Base-by-base conservation (phyloP, 2,329 filamentous ascomycete genomes). In the Scytalidium sp. region DNA sequence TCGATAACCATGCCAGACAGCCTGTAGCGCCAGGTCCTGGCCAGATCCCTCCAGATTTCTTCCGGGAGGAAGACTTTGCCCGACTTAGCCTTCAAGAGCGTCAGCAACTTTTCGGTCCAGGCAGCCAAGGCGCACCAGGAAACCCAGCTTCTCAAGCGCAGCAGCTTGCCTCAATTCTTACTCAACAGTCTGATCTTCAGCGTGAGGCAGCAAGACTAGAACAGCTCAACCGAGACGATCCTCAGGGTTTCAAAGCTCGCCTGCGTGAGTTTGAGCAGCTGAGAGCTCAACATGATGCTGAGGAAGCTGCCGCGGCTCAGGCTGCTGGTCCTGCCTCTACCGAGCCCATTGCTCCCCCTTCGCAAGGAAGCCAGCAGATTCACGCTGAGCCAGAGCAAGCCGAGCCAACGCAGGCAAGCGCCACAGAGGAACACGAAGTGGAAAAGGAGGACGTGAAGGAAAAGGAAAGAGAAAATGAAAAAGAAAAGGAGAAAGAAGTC, bases 241-340 rank as follows among this genome's bases (percentile, higher is more conserved):
- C 70, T 0, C 76, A 84, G 58, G 83, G 81, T 0, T 85, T 83
- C 58, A 77, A 76, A 49, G 60, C 62, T 32, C 85, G 92, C 42
- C 76, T 97, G 19, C 83, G 88, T 57, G 87, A 97, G 64, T 97
- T 97, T 64, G 83, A 95, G 60, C 81, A 87, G 23, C 72, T 94
- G 45, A 81, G 88, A 58, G 80, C 85, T n/a, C 81, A 88, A 62
- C 81, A 86, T 51, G 89, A 92, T 50, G 74, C 78, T 8, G 72
- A 75, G 29, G 67, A 72, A 48, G 60, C 62, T 17, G 52, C 57
- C 45, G 32, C 32, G 17, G 15, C 32, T 5, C 50, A 61, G 46
- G 41, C 56, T n/a, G 47, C 59, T 22, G 41, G 46, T 3, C 49
- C 52, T 15, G 73, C 78, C 45, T 68, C 53, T 8, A 52, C 50